Conservation (phyloP, 1,284 basidiomycete species). For the Pseudozyma tsukubaensis region DNA sequence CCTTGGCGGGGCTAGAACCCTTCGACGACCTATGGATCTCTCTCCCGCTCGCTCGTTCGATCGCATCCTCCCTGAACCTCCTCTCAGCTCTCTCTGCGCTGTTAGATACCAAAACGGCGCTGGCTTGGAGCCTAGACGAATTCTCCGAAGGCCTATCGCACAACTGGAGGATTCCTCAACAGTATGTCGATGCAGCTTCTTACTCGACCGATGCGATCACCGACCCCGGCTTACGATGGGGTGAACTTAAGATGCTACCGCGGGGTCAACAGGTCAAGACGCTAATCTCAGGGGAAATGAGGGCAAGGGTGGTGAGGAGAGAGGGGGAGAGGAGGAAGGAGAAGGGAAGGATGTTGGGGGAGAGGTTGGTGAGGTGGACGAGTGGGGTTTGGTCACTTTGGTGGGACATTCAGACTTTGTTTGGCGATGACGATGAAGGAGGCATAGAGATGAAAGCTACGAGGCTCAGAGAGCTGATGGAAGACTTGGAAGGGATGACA, state of each 20-base stretch:
- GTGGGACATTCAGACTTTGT: neutral
- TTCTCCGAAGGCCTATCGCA: slow-evolving; percentile 19
- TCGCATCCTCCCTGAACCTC: slow-evolving; percentile 15
- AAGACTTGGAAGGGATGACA: slow-evolving; percentile 5
- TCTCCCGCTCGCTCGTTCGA: slow-evolving; percentile 17
- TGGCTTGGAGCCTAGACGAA: slow-evolving; percentile 43
- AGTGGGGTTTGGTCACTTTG: neutral
- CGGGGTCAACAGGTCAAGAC: slow-evolving; percentile 36
- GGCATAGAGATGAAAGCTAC: too few species aligned
- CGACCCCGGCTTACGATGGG: neutral
- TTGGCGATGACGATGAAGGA: neutral
- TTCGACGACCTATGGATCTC: slow-evolving; percentile 47
- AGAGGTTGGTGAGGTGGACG: slow-evolving; percentile 29
- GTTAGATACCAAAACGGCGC: slow-evolving; percentile 11
- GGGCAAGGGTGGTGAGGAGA: neutral
- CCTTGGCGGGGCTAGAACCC: slow-evolving; percentile 41
- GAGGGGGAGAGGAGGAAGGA: slow-evolving; percentile 6
- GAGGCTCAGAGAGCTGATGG: neutral
- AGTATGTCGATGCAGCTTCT: slow-evolving; percentile 9
- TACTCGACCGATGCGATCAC: slow-evolving; percentile 42
- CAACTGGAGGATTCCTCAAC: slow-evolving; percentile 40
- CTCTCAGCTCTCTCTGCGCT: slow-evolving; percentile 2
- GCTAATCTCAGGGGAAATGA: slow-evolving; percentile 24
- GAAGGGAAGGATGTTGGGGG: slow-evolving; percentile 1
- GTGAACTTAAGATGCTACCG: slow-evolving; percentile 6